These are phyloP conservation scores for Achaetomiella virescens DNA, from an alignment of 495 filamentous ascomycete species.

Conservation along the genomic window DNA sequence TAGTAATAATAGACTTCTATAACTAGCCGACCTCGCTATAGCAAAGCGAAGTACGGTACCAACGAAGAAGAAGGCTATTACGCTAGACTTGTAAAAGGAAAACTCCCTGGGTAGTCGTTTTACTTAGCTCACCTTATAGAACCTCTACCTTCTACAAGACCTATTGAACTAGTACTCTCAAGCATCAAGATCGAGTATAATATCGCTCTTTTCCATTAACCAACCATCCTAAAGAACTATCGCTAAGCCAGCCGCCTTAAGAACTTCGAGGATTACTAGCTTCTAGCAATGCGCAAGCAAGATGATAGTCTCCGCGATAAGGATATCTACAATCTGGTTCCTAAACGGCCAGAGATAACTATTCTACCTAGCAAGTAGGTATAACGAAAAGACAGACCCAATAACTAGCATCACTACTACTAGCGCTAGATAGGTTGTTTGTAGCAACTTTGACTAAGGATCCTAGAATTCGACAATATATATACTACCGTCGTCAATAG, in stretches of 20 bases:
- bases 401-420: background rate
- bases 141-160: too few relatives aligned
- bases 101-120: too few relatives aligned
- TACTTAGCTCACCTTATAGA: too few relatives aligned
- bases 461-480: background rate
- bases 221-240: conserved; percentile 23
- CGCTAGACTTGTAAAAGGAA: too few relatives aligned
- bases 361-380: conserved; percentile 3
- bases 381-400: background rate
- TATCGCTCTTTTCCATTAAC: conserved; percentile 25
- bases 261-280: background rate
- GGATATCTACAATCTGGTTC: background rate
- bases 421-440: background rate
- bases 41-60: too few relatives aligned
- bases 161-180: too few relatives aligned
- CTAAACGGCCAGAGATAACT: background rate
- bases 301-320: background rate
- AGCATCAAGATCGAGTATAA: background rate
- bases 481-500: background rate
- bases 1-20: too few relatives aligned
- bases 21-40: too few relatives aligned
- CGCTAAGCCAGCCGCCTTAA: background rate
- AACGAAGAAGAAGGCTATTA: too few relatives aligned
- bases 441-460: conserved; percentile 2
- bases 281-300: background rate